Conservation (phyloP, 225 moss, liverwort and hornwort species). For the Rhytidiadelphus loreus region DNA sequence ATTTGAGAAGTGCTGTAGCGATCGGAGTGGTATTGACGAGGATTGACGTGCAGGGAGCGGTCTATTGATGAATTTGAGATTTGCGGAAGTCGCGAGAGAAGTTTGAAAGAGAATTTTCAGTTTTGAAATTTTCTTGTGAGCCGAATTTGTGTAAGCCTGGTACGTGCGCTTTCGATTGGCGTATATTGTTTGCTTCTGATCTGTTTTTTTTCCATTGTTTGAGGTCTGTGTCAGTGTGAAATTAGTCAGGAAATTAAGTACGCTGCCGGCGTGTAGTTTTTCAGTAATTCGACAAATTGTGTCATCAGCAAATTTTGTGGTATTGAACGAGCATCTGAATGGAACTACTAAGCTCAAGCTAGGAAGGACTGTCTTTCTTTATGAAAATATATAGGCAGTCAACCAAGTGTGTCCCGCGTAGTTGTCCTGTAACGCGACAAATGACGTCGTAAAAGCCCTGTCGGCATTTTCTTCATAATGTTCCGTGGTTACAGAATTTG, state of each 20-base stretch:
- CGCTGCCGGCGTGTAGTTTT: not conserved
- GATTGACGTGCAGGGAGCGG: not conserved
- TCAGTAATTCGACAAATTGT: not conserved
- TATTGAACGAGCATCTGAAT: not conserved
- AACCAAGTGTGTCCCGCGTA: not conserved
- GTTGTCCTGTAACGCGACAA: not conserved
- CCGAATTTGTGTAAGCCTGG: not conserved
- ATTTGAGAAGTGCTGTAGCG: not conserved
- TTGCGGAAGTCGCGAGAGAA: not conserved
- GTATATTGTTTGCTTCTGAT: not conserved
- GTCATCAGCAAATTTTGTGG: too few relatives aligned
- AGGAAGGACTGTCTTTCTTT: not conserved
- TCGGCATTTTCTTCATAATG: not conserved
- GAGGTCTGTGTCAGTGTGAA: not conserved
- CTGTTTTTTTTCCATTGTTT: not conserved
- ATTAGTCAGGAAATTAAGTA: not conserved
- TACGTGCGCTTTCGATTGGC: not conserved
- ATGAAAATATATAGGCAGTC: not conserved
- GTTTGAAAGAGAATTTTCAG: not conserved
- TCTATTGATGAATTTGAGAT: not conserved
- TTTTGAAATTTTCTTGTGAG: not conserved
- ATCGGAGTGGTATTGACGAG: not conserved
- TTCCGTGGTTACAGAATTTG: not conserved
- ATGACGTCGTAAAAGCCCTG: not conserved
- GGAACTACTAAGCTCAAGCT: not conserved